phyloP scores from a whole-genome alignment of 1,284 basidiomycete species.

The Trametes pubescens region DNA sequence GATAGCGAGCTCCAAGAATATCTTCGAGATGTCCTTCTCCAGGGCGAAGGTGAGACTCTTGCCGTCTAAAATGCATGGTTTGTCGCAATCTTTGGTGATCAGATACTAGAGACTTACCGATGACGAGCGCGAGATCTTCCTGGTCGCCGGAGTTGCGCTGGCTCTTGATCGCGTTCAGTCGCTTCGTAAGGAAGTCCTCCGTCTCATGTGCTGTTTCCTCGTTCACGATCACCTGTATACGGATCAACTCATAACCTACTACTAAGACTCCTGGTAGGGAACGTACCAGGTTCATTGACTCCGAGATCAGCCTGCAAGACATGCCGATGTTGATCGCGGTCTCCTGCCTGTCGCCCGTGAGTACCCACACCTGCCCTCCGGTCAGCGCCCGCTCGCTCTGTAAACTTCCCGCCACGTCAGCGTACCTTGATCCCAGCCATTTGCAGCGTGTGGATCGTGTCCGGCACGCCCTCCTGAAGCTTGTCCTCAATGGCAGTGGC shows the following conservation, averaged over 20 bases:
- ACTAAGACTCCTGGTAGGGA: background rate
- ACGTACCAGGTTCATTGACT: conserved; percentile 96
- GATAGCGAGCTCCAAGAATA: conserved; percentile 94
- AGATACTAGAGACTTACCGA: conserved; percentile 63
- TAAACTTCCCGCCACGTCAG: background rate
- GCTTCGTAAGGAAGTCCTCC: conserved; percentile 86
- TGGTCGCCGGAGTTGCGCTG: conserved; percentile 91
- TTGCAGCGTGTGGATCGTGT: conserved; percentile 97
- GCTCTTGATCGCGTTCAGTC: conserved; percentile 91
- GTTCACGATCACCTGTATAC: conserved; percentile 80
- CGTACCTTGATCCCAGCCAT: conserved; percentile 95
- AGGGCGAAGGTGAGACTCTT: conserved; percentile 94
- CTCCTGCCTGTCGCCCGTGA: conserved; percentile 98
- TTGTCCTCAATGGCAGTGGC: conserved; percentile 99
- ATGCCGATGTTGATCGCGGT: conserved; percentile 99
- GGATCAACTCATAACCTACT: conserved; percentile 11
- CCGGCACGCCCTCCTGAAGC: conserved; percentile 97
- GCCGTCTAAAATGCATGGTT: conserved; percentile 68
- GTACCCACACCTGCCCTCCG: conserved; percentile 86
- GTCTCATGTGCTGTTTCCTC: conserved; percentile 89
- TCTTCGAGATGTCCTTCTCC: conserved; percentile 90
- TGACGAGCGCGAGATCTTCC: conserved; percentile 95
- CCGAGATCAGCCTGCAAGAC: conserved; percentile 95
- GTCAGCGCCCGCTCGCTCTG: conserved; percentile 4
- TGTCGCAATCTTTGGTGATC: background rate